Conservation (phyloP, 108 stramenopile genomes). For the Tribonema minus region DNA sequence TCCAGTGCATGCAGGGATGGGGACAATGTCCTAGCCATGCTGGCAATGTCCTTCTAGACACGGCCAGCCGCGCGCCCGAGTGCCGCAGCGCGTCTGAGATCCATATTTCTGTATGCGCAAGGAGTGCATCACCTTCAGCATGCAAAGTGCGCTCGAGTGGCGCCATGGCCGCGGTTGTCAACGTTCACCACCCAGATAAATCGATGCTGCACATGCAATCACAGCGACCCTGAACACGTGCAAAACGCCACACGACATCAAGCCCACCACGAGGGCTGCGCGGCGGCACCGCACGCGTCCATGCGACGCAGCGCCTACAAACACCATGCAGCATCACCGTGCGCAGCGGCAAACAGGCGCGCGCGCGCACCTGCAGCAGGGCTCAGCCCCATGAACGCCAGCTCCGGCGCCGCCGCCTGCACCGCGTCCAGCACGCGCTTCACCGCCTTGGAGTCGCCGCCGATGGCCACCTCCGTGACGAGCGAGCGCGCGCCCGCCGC, state of each 20-base stretch:
- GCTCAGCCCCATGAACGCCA: slow-evolving; percentile 41
- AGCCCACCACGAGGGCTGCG: not conserved
- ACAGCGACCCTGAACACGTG: not conserved
- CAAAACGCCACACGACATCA: not conserved
- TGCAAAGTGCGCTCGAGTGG: too few relatives aligned
- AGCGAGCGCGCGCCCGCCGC: not conserved
- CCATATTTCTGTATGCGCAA: too few relatives aligned
- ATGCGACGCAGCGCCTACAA: not conserved
- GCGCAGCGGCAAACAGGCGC: slow-evolving; percentile 9
- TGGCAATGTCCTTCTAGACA: too few relatives aligned
- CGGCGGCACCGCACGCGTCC: not conserved
- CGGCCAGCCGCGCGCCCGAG: too few relatives aligned
- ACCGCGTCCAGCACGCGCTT: slow-evolving; percentile 38
- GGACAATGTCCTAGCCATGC: too few relatives aligned
- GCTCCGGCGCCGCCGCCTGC: slow-evolving; percentile 20
- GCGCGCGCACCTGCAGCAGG: slow-evolving; percentile 12
- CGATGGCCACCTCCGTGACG: slow-evolving; percentile 37
- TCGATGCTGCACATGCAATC: too few relatives aligned
- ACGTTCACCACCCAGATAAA: not conserved
- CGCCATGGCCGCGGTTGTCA: too few relatives aligned
- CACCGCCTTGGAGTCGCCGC: slow-evolving; percentile 42
- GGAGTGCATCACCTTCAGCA: too few relatives aligned
- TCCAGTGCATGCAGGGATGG: too few relatives aligned
- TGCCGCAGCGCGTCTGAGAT: too few relatives aligned
- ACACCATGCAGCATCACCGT: not conserved